Evolutionary conservation across 257 asterid species (phyloP), one percentile per base, ranked within the genome.

Genomic region (Datura wrightii): DNA sequence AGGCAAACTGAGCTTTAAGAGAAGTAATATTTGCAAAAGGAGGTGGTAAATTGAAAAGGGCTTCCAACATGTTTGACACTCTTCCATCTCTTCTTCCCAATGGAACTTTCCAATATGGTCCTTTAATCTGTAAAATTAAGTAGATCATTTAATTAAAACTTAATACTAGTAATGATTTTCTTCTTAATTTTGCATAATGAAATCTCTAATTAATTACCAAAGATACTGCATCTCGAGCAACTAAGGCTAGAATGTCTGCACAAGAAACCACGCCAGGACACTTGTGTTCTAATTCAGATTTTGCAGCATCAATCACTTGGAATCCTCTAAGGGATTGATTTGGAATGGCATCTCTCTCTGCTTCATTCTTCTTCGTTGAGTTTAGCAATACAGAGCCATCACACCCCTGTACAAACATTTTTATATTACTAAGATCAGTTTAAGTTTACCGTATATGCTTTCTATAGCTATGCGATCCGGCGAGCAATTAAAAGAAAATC

Each of bases 261-360:
- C 96, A 92, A 4, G 96, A 92, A 36, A 92, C 93, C 39, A 85
- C 50, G 1, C 89, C 89, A 2, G 91, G 92, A 87, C 96, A 92
- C 50, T 84, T 88, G 2, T 84, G 82, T 84, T 92, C 96, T 9
- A 91, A 56, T 82, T 62, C 82, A 52, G 81, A 18, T 74, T 92
- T 92, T 69, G 85, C 87, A 10, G 84, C 55, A 83, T 92, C 91
- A 66, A 92, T 86, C 87, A 92, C 90, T 80, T 82, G 88, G 84
- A 88, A 92, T 7, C 94, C 94, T 71, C 91, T 85, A 5, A 92
- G 82, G 0, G 92, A 86, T 83, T 8, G 90, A 79, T 90, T 89
- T 5, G 92, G 92, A 0, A 67, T 6, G 5, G 93, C 86, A 3
- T 69, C 88, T 58, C 79, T 89, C 60, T 92, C 94, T 5, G 94